Evolutionary conservation across 2,329 filamentous ascomycete genomes (phyloP).

Genomic region (Fusarium stilboides): DNA sequence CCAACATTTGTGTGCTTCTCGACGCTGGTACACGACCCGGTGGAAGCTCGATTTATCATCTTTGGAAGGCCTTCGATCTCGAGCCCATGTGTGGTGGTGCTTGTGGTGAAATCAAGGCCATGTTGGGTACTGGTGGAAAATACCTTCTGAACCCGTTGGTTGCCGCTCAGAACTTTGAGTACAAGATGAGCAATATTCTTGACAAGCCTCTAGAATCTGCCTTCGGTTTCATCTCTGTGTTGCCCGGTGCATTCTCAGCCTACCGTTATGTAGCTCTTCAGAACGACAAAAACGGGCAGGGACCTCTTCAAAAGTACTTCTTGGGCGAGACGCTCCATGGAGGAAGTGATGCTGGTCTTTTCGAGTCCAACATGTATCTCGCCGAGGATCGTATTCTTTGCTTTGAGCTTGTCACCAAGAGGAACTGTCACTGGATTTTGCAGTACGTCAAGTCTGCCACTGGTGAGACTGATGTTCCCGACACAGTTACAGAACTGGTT

Average conservation of each 20-base stretch:
- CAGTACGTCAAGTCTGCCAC: slow-evolving; percentile 98
- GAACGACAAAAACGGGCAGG: slow-evolving; percentile 95
- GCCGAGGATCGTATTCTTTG: slow-evolving; percentile 99
- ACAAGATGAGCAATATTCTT: slow-evolving; percentile 99
- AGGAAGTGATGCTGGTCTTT: slow-evolving; percentile 91
- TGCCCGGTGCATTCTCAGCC: slow-evolving; percentile 98
- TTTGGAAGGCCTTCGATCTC: slow-evolving; percentile 98
- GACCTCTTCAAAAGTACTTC: slow-evolving; percentile 97
- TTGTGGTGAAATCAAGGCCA: slow-evolving; percentile 99
- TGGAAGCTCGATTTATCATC: slow-evolving; percentile 93
- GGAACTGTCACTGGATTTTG: slow-evolving; percentile 96
- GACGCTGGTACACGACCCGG: slow-evolving; percentile 97
- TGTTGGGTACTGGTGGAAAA: slow-evolving; percentile 87
- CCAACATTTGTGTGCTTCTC: slow-evolving; percentile 96
- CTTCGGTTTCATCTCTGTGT: slow-evolving; percentile 96
- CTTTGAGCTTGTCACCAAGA: slow-evolving; percentile 97
- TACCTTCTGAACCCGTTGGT: slow-evolving; percentile 94
- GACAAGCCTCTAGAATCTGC: slow-evolving; percentile 98
- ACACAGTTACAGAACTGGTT: slow-evolving; percentile 94
- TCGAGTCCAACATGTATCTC: slow-evolving; percentile 99
- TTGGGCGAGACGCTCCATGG: slow-evolving; percentile 96
- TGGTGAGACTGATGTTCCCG: slow-evolving; percentile 97
- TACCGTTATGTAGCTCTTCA: slow-evolving; percentile 96
- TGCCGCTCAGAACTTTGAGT: slow-evolving; percentile 98
- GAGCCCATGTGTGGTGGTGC: slow-evolving; percentile 98